Evolutionary conservation across 768 basidiomycete genomes (phyloP), one percentile per base, ranked within the genome.

Genomic region (Rhodotorula babjevae): DNA sequence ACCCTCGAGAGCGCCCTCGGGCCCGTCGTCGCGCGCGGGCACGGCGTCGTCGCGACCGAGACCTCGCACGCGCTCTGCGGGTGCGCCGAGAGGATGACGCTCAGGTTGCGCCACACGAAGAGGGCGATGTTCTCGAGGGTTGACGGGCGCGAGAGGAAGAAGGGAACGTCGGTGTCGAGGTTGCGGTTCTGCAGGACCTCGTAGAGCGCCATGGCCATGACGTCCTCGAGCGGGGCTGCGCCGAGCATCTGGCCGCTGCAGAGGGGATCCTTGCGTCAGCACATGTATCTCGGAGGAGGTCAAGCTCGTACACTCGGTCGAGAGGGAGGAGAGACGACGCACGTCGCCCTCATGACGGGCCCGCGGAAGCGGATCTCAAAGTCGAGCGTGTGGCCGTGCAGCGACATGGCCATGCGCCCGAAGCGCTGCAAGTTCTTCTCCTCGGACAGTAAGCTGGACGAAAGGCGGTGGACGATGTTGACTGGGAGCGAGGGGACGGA

Each of bases 51-150:
- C 58, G 72, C 69, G 46, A 71, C 67, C n/a, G 50, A 52, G 27
- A 75, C 67, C n/a, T 63, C 61, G 12, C 40, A 52, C n/a, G 67
- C 53, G n/a, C 46, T 25, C 6, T 36, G 46, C 14, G 57, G 52
- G 11, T 65, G 66, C n/a, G 70, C 70, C 12, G 57, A 40, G 31
- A 65, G 61, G 23, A 75, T 23, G 56, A 75, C 67, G 3, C 15
- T 15, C 18, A 69, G 10, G 61, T 75, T 75, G 23, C 74, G 55
- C 64, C 64, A 75, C 25, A 60, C 67, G 44, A 75, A 69, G 29
- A 75, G 42, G 61, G 61, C 62, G 27, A 75, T 16, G 67, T 75
- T 75, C 33, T 75, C 74, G 61, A 75, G 46, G 4, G 74, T 72
- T 18, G 74, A 75, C 2, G 74, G 70, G 23, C 74, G 67, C 0